Evolutionary conservation across 1,284 basidiomycete species (phyloP), one percentile per base, ranked within the genome.

Genomic region (Erythrobasidium hasegawianum): DNA sequence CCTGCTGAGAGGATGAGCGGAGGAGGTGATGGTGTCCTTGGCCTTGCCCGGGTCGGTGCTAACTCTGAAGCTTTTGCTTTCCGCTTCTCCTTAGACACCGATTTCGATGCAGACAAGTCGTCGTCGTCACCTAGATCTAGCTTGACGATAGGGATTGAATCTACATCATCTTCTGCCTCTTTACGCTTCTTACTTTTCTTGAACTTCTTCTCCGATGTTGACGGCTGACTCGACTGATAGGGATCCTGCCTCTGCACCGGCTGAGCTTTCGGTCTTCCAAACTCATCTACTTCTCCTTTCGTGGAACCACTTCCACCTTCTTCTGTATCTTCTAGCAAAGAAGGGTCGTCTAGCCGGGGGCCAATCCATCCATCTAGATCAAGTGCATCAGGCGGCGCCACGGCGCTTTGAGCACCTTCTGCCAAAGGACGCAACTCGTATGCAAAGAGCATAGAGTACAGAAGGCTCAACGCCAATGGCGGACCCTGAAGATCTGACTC

Each of bases 381-480:
- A 20, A 98, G 79, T 0, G 87, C 90, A 1, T 89, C 86, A 0
- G 95, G 96, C 2, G 90, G 72, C 0, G 85, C 83, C 0, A 98
- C 87, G 64, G 85, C 86, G 5, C 81, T 83, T 77, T 97, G 94
- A 2, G 93, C 94, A 59, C 82, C 81, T 4, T 81, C 76, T 0
- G 88, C 92, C 16, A 97, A 87, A 0, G 91, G 87, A 69, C 90
- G 92, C 27, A 98, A 84, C 68, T 92, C 87, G 74, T 95, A 87
- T 4, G 83, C 76, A 24, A 83, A 83, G 74, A 90, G 91, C 2
- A 98, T 80, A 0, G 92, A 90, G 50, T 84, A 81, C 56, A 98
- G 86, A 59, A 98, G 84, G 76, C 86, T 89, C 22, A 97, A 80
- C 70, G 90, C 93, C 78, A 93, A 92, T 0, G 95, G 95, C 43